Percentiles rank a stretch among this genome's conserved stretches.
phyloP scores from a whole-genome alignment of 176 grass and related monocot genomes.

The Zoysia pacifica region DNA sequence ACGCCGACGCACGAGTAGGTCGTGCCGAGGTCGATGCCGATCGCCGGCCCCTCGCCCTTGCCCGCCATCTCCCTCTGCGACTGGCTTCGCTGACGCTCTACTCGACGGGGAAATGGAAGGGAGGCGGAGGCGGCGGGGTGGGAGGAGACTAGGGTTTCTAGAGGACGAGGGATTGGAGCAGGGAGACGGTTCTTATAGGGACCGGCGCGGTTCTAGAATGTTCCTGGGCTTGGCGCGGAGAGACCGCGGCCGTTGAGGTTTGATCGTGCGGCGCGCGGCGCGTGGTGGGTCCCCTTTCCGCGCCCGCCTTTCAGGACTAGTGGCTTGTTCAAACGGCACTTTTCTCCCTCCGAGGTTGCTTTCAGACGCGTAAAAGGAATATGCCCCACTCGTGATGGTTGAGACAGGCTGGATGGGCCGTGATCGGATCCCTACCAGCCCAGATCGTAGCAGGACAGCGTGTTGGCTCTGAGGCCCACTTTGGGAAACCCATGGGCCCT shows the following conservation, averaged over 20 bases:
- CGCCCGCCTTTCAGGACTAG: not conserved
- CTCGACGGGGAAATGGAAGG: not conserved
- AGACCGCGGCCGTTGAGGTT: slow-evolving; percentile 2
- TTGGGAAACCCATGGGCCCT: not conserved
- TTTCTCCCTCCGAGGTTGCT: not conserved
- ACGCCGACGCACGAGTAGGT: slow-evolving; percentile 98
- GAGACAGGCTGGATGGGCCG: not conserved
- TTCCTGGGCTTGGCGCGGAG: slow-evolving; percentile 1
- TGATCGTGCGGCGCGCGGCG: not conserved
- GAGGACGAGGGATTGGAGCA: not conserved
- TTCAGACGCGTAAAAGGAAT: not conserved
- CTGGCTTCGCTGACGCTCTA: not conserved
- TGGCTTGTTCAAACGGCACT: slow-evolving; percentile 37
- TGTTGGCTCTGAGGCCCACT: not conserved
- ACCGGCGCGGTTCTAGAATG: slow-evolving; percentile 44
- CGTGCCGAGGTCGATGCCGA: slow-evolving; percentile 93
- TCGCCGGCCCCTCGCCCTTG: slow-evolving; percentile 81
- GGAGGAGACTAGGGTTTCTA: slow-evolving; percentile 45
- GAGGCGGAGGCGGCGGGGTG: slow-evolving; percentile 8
- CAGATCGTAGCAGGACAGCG: too few relatives aligned
- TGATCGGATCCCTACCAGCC: not conserved
- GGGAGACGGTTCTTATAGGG: slow-evolving; percentile 31
- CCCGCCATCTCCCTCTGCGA: slow-evolving; percentile 42
- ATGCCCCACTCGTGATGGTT: not conserved
- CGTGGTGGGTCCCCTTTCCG: not conserved